Conservation (phyloP, 192 early-diverging fungal genomes). For the Entomortierella beljakovae region DNA sequence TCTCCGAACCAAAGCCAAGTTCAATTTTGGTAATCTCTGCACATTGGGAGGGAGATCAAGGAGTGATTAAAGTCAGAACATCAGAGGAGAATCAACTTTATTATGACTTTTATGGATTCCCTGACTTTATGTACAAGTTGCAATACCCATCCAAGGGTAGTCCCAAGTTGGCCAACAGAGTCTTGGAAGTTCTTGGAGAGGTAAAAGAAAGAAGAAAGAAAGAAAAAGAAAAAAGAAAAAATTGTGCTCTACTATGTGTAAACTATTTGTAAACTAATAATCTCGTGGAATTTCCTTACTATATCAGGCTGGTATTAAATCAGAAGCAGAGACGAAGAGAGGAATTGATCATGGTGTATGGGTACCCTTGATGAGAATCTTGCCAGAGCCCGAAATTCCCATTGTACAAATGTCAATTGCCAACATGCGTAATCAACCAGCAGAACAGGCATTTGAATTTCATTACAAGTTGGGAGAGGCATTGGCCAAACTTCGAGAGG, state of each 20-base stretch:
- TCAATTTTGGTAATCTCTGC: constrained; percentile 74
- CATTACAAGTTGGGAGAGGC: constrained; percentile 68
- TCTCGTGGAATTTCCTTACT: not conserved
- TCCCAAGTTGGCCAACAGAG: constrained; percentile 61
- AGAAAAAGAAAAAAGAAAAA: not conserved
- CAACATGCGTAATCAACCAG: constrained; percentile 31
- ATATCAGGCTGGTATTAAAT: constrained; percentile 57
- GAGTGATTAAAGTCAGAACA: constrained; percentile 51
- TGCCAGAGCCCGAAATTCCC: constrained; percentile 66
- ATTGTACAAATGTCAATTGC: constrained; percentile 75
- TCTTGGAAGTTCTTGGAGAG: constrained; percentile 62
- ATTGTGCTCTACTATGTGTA: not conserved
- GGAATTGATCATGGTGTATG: constrained; percentile 80
- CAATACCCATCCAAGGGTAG: constrained; percentile 68
- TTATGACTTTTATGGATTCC: constrained; percentile 79
- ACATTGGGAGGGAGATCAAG: constrained; percentile 70
- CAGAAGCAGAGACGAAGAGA: constrained; percentile 59
- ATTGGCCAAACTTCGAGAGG: constrained; percentile 58
- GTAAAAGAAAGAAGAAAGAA: not conserved
- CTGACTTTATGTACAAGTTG: constrained; percentile 65
- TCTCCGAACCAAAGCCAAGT: constrained; percentile 63
- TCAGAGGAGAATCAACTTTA: constrained; percentile 63
- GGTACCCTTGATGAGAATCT: constrained; percentile 74
- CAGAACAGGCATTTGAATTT: constrained; percentile 62
- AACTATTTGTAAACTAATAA: not conserved